Base-by-base conservation (phyloP, 2,329 filamentous ascomycete genomes). In the Pezicula neosporulosa region DNA sequence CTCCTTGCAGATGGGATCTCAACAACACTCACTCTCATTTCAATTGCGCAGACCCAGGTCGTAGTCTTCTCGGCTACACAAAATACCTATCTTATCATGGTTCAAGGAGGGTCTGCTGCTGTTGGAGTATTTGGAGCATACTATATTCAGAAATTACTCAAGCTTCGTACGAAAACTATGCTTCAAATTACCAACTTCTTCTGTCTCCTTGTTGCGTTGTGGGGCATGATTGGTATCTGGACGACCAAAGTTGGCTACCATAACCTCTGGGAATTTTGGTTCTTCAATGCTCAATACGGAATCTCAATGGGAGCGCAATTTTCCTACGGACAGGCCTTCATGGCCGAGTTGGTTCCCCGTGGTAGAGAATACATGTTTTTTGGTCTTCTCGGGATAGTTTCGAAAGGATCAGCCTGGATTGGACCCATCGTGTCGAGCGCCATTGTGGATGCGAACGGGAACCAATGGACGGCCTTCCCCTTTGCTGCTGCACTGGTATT, bases 291-390 rank as follows among this genome's bases (percentile, higher is more conserved):
- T 9, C 53, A 56, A 24, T 65, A 54, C 21, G 63, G 63, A n/a
- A 52, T 64, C 15, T 62, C 58, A 2, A 24, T 62, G 1, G 63
- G 63, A 5, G 52, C 59, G 5, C 62, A 65, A 41, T 65, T 61
- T 37, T 60, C 62, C 7, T 66, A 66, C 39, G 62, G 63, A 12
- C 63, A 65, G 51, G 62, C 63, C 3, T 63, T 64, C 44, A 63
- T 66, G 62, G 61, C 61, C 9, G 63, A 66, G 39, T 45, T 66
- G 3, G 60, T 65, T 3, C 63, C 63, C 1, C 55, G 60, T 4
- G 63, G 63, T 18, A 52, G 63, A 39, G 63, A 66, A 30, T 65
- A 64, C 41, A 55, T 65, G 55, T 66, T 66, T 49, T 66, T 66
- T 52, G 56, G 60, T 52, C 57, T 66, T 42, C 51, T 66, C 24